Percentiles rank a stretch among this genome's conserved stretches.
These are phyloP conservation scores for Pichiaceae sp. DNA, from an alignment of 1,139 yeast genomes.

Conservation along the genomic window DNA sequence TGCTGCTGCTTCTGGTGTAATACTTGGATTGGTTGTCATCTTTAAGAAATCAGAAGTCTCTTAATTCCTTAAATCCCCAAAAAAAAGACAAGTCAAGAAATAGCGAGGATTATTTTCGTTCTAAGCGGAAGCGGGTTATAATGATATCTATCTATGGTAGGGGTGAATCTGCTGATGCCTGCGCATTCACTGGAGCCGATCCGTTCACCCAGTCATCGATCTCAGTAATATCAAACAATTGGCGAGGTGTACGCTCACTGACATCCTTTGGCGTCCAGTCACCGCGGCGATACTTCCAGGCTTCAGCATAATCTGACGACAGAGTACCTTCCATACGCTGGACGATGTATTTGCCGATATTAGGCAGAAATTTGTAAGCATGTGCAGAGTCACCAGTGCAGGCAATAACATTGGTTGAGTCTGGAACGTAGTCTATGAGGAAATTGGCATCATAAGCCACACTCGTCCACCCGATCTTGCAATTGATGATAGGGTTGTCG, in stretches of 20 bases:
- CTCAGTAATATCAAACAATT: conserved; percentile 2
- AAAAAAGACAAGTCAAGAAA: no score
- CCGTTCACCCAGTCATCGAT: conserved; percentile 4
- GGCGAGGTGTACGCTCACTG: conserved; percentile 1
- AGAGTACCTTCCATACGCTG: conserved; percentile 9
- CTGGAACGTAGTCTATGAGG: conserved; percentile 23
- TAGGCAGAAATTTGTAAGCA: conserved; percentile 36
- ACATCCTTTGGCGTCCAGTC: background rate
- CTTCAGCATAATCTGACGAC: background rate
- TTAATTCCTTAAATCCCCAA: no score
- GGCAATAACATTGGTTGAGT: conserved; percentile 11
- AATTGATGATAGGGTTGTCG: conserved; percentile 23
- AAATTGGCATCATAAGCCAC: conserved; percentile 32
- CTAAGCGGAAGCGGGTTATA: no score
- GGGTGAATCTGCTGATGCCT: no score
- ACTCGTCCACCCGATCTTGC: conserved; percentile 35
- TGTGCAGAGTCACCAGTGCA: conserved; percentile 42
- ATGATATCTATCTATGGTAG: no score
- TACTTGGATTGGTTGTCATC: no score
- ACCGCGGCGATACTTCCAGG: conserved; percentile 5
- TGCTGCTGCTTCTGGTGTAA: no score
- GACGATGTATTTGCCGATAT: conserved; percentile 31
- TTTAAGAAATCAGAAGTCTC: no score
- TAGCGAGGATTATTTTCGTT: no score
- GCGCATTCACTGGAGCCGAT: no score